Conservation (phyloP, 495 filamentous ascomycete species). For the Aspergillus coremiiformis region DNA sequence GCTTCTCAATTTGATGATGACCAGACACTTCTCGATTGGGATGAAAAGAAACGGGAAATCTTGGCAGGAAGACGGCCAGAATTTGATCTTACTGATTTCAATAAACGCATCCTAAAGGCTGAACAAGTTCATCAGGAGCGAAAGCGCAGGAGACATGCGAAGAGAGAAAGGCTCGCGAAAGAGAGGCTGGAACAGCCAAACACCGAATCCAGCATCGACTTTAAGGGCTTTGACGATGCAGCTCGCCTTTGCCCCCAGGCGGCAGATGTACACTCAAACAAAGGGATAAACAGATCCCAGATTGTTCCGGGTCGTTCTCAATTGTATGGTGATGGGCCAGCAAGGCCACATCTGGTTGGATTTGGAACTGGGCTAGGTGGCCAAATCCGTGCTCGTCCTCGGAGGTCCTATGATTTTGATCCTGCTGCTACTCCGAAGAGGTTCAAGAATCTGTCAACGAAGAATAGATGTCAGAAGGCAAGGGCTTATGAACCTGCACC, state of each 20-base stretch:
- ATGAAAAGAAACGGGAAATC: conserved; percentile 40
- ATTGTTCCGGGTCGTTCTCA: neutral
- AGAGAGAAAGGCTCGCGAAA: conserved; percentile 26
- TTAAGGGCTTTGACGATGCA: neutral
- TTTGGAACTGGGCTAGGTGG: conserved; percentile 7
- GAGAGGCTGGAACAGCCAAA: neutral
- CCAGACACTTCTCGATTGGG: conserved; percentile 47
- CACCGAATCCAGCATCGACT: neutral
- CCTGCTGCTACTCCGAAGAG: neutral
- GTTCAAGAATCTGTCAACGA: conserved; percentile 16
- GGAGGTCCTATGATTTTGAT: conserved; percentile 5
- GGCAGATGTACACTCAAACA: neutral
- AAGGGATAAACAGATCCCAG: neutral
- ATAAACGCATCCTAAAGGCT: neutral
- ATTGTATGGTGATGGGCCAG: neutral
- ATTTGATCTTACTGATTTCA: conserved; percentile 45
- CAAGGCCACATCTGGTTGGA: conserved; percentile 1
- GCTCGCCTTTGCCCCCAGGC: neutral
- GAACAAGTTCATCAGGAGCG: conserved; percentile 29
- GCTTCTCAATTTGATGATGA: conserved; percentile 42
- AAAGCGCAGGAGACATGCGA: conserved; percentile 42
- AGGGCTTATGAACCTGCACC: conserved; percentile 37
- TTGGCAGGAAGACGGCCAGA: conserved; percentile 26
- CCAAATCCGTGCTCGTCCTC: conserved; percentile 1
- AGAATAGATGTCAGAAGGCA: conserved; percentile 30